Evolutionary conservation across 345 rosid genomes (phyloP).

Genomic region (Eucalyptus microcorys): DNA sequence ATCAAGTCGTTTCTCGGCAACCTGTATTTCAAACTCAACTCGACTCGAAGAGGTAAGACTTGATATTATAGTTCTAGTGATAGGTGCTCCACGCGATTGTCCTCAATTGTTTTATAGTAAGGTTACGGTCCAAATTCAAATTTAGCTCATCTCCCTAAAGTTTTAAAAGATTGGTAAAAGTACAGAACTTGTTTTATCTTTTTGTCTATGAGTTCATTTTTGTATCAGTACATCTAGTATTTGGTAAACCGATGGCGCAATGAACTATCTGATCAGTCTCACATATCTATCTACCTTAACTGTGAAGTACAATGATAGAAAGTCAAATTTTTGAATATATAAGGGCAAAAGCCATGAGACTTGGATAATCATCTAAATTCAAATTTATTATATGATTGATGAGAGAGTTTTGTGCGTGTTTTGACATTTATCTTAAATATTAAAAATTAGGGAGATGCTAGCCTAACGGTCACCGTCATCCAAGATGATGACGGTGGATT

Average conservation of each 20-base stretch:
- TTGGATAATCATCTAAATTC: background rate
- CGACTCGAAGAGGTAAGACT: background rate
- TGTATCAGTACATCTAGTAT: background rate
- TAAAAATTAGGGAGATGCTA: too few species aligned
- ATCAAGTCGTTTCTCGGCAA: background rate
- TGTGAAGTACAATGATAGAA: background rate
- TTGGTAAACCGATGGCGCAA: background rate
- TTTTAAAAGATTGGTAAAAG: background rate
- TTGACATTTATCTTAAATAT: background rate
- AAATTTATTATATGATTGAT: background rate
- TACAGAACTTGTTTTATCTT: background rate
- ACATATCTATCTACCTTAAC: background rate
- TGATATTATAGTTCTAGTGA: background rate
- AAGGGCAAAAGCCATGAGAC: background rate
- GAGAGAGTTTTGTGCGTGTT: background rate
- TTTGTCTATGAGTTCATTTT: background rate
- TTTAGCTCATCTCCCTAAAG: background rate
- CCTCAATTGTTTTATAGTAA: background rate
- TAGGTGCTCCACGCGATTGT: background rate
- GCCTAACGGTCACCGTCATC: too few species aligned
- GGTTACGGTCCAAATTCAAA: background rate
- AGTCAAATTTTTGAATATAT: background rate
- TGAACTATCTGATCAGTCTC: background rate
- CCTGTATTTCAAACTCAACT: background rate
- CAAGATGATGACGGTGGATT: too few species aligned